Evolutionary conservation across 2,329 filamentous ascomycete genomes (phyloP), one percentile per base, ranked within the genome.

Genomic region (Pseudocercospora musae): DNA sequence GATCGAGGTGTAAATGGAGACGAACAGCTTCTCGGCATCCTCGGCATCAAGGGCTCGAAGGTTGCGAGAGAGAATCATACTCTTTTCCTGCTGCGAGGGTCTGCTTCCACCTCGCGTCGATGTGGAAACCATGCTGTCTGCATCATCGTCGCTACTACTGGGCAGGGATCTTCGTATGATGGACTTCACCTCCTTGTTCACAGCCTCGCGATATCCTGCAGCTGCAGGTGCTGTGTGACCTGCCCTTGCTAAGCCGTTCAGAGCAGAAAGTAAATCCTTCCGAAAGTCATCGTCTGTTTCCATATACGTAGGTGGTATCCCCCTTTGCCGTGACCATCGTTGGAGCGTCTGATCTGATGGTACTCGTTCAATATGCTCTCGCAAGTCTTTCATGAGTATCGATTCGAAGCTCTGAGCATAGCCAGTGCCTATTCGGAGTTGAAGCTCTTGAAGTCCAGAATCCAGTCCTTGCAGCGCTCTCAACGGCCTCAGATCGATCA

Each of bases 61-160:
- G 69, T 98, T 98, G 10, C 93, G 87, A 5, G 95, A 93, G 29
- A 98, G 81, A 49, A 92, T 90, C 0, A 90, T 87, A 0, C 93
- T 96, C 73, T 95, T 97, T 68, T 98, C 93, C 71, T 96, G 91
- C 69, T 92, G 90, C 18, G 86, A 90, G 46, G 88, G 79, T 66
- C 87, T 85, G 62, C 85, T 85, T 27, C 88, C 88, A 46, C 86
- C 86, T 64, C 86, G 80, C 0, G 94, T 97, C 2, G 93, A 96
- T 0, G 88, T 93, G 93, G 75, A 77, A 77, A 94, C 88, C 79
- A 94, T 89, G 0, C 92, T 96, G 74, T 95, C 91, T 64, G 89
- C 91, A 73, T 99, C 95, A 68, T 98, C 94, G 63, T 99, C 95
- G 69, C 87, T 95, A 10, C 94, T 96, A 72, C 92, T 96, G 0